Conservation (phyloP, 2,329 filamentous ascomycete species). For the Atkinsonella hypoxylon region DNA sequence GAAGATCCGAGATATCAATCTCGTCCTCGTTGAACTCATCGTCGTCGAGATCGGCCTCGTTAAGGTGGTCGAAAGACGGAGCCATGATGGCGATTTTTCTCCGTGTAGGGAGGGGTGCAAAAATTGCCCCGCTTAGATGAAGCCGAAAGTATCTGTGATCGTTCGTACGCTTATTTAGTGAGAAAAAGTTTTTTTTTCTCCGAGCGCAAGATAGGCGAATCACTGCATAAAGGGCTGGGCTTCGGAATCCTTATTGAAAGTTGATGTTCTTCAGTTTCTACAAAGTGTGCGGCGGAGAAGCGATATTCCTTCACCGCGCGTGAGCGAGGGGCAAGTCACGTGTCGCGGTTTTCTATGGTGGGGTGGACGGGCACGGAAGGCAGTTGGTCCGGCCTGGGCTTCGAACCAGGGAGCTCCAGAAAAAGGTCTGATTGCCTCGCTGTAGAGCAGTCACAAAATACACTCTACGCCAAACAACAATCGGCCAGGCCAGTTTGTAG, state of each 20-base stretch:
- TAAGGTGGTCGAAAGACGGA: slow-evolving; percentile 76
- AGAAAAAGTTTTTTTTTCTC: not conserved
- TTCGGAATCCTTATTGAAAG: slow-evolving; percentile 13
- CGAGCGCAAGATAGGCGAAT: too few relatives aligned
- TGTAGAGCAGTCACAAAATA: slow-evolving; percentile 9
- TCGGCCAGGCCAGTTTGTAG: slow-evolving; percentile 3
- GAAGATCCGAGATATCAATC: slow-evolving; percentile 88
- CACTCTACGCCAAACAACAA: slow-evolving; percentile 3
- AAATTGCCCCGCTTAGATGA: slow-evolving; percentile 24
- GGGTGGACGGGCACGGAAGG: slow-evolving; percentile 4
- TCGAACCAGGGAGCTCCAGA: slow-evolving; percentile 12
- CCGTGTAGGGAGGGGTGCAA: slow-evolving; percentile 20
- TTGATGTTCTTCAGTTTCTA: slow-evolving; percentile 25
- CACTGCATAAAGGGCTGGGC: not conserved
- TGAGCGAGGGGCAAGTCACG: slow-evolving; percentile 30
- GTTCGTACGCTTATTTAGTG: not conserved
- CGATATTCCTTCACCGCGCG: slow-evolving; percentile 23
- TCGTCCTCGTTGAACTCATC: slow-evolving; percentile 86
- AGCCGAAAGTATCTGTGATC: slow-evolving; percentile 7
- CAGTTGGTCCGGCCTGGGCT: not conserved
- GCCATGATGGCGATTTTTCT: slow-evolving; percentile 58
- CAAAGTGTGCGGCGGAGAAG: slow-evolving; percentile 31
- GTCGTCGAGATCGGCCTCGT: slow-evolving; percentile 76
- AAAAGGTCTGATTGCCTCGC: slow-evolving; percentile 13
- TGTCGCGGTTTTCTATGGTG: slow-evolving; percentile 12